phyloP scores from a whole-genome alignment of 1,284 basidiomycete species.

The Ustilago tritici region DNA sequence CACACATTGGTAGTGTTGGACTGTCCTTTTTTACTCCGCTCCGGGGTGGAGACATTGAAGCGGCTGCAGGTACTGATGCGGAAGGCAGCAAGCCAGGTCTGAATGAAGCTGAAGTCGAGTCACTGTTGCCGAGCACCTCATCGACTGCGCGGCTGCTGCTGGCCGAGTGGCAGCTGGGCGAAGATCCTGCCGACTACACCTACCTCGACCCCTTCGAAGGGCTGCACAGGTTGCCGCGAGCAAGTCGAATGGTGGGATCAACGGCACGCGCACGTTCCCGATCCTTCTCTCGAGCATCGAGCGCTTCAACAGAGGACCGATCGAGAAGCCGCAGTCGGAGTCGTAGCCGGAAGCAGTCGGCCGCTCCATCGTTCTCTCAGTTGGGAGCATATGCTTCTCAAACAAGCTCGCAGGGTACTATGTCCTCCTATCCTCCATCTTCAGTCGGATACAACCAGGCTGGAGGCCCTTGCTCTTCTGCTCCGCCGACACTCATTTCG shows the following conservation, averaged over 20 bases:
- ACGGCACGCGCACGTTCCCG: slow-evolving; percentile 40
- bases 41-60: slow-evolving; percentile 24
- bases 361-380: slow-evolving; percentile 23
- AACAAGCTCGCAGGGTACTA: slow-evolving; percentile 10
- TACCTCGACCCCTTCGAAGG: slow-evolving; percentile 47
- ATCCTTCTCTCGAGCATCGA: slow-evolving; percentile 46
- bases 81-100: not conserved
- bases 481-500: slow-evolving; percentile 27
- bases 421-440: slow-evolving; percentile 32
- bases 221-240: slow-evolving; percentile 40
- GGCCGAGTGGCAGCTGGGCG: slow-evolving; percentile 45
- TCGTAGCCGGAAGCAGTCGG: slow-evolving; percentile 21
- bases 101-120: slow-evolving; percentile 28
- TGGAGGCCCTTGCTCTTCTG: slow-evolving; percentile 15
- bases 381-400: slow-evolving; percentile 16
- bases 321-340: slow-evolving; percentile 33
- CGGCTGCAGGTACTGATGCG: slow-evolving; percentile 1
- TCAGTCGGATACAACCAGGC: slow-evolving; percentile 23
- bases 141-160: slow-evolving; percentile 45
- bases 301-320: slow-evolving; percentile 29
- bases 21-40: slow-evolving; percentile 41
- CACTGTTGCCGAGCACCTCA: slow-evolving; percentile 38
- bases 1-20: slow-evolving; percentile 36
- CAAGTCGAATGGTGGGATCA: slow-evolving; percentile 31
- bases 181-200: slow-evolving; percentile 31